Conservation (phyloP, 2,329 filamentous ascomycete species). For the Pseudonectria buxi region DNA sequence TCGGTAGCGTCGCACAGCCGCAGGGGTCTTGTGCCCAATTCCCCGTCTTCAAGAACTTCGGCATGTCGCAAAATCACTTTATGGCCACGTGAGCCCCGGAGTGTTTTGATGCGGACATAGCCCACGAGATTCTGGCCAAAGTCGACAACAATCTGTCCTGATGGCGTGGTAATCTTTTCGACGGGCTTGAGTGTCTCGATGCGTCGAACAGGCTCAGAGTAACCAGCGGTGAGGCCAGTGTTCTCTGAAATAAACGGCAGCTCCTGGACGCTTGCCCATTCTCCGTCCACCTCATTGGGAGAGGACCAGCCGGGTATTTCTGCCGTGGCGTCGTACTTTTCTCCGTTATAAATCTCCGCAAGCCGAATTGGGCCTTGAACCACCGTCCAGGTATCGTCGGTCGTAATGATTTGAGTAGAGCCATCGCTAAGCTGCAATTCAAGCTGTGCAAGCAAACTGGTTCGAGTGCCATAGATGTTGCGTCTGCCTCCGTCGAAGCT, state of each 20-base stretch:
- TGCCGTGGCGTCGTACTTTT: slow-evolving; percentile 38
- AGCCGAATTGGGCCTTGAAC: slow-evolving; percentile 26
- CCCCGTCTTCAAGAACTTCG: slow-evolving; percentile 46
- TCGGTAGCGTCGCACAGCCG: slow-evolving; percentile 37
- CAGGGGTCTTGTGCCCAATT: slow-evolving; percentile 35
- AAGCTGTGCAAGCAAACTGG: slow-evolving; percentile 34
- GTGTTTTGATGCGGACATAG: slow-evolving; percentile 32
- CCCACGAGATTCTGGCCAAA: slow-evolving; percentile 56
- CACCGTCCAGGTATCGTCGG: slow-evolving; percentile 34
- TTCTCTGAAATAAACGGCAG: slow-evolving; percentile 7
- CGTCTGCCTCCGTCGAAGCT: slow-evolving; percentile 17
- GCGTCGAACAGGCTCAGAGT: slow-evolving; percentile 38
- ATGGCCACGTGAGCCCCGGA: slow-evolving; percentile 30
- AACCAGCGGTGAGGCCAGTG: slow-evolving; percentile 30
- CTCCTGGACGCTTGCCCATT: slow-evolving; percentile 9
- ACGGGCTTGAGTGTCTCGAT: slow-evolving; percentile 24
- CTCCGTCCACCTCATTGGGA: background rate
- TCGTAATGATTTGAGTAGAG: slow-evolving; percentile 19
- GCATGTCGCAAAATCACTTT: slow-evolving; percentile 43
- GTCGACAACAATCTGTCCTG: slow-evolving; percentile 40
- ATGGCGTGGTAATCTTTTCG: slow-evolving; percentile 27
- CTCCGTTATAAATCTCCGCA: slow-evolving; percentile 46
- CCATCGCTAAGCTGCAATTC: slow-evolving; percentile 30
- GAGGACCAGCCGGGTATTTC: slow-evolving; percentile 14
- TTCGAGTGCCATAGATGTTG: slow-evolving; percentile 31